Evolutionary conservation across 2,329 filamentous ascomycete genomes (phyloP), one percentile per base, ranked within the genome.

Genomic region (Colletotrichum siamense): DNA sequence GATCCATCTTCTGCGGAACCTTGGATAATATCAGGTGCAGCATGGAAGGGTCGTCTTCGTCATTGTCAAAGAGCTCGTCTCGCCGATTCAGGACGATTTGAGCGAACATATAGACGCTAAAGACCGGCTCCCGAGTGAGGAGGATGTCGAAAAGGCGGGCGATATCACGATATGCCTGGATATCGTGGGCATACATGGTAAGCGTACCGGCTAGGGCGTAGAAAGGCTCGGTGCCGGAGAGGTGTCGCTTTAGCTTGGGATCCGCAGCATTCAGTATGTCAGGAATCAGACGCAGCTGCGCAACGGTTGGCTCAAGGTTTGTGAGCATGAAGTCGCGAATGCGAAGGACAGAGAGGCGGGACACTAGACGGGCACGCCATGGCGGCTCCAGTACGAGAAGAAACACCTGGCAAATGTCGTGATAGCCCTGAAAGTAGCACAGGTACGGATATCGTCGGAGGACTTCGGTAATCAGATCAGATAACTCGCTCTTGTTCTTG

Each of bases 291-390:
- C 92, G 91, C n/a, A 99, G 92, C 84, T 99, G 97, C 71, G 93
- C 90, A 65, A 98, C 88, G 26, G 96, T 95, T 5, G 96, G 95
- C 16, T 92, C 89, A 61, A 99, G 91, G 55, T 92, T 95, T 10
- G 96, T 96, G 13, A 99, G 92, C 97, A 99, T 98, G 84, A 98
- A 99, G 86, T 99, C 97, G 77, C 97, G 93, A 82, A 99, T 98
- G 69, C 96, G 94, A 61, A 99, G 91, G 36, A 96, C 89, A 5
- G 96, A 98, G 75, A 99, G 92, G n/a, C 95, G 94, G 39, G 94
- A 90, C 36, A 98, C 92, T 18, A 94, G 92, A 8, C 88, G 84
- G 22, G 90, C 88, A 18, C 95, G 93, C 59, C 63, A 67, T 26
- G 88, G 82, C 12, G 91, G 86, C 1, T 94, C 93, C 6, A 99